These are phyloP conservation scores for Suhomyces tanzawaensis DNA, from an alignment of 805 yeast genomes.

Conservation along the genomic window DNA sequence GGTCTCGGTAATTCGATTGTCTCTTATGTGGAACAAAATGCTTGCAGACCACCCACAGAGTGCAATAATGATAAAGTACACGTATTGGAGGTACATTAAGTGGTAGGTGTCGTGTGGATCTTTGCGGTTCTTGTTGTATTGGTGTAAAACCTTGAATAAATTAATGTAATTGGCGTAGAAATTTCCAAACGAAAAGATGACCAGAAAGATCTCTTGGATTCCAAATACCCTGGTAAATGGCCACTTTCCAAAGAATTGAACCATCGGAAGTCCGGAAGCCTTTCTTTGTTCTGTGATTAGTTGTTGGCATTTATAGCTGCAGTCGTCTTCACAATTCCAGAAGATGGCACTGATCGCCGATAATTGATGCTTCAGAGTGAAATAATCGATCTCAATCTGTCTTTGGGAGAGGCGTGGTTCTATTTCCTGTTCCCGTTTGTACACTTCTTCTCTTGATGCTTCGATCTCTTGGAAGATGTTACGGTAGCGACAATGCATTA, in stretches of 20 bases:
- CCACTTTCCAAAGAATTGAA: constrained; percentile 46
- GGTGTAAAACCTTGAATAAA: constrained; percentile 24
- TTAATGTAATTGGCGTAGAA: constrained; percentile 33
- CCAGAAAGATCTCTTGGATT: constrained; percentile 35
- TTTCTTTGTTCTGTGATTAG: constrained; percentile 24
- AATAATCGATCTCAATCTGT: constrained; percentile 3
- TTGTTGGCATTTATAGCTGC: constrained; percentile 42
- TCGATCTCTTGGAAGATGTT: constrained; percentile 15
- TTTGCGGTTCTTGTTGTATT: constrained; percentile 20
- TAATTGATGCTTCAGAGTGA: constrained; percentile 3
- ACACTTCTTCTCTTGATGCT: constrained; percentile 6
- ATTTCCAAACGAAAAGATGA: constrained; percentile 35
- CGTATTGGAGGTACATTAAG: constrained; percentile 30
- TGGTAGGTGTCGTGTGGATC: constrained; percentile 12
- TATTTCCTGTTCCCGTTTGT: no score
- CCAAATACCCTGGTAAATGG: constrained; percentile 39
- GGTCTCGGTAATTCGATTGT: constrained; percentile 35
- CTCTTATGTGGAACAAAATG: constrained; percentile 38
- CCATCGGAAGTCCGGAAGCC: constrained; percentile 21
- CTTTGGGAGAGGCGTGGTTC: neutral
- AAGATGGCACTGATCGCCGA: constrained; percentile 6
- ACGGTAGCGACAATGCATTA: constrained; percentile 16
- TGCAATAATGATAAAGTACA: constrained; percentile 24
- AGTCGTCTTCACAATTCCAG: constrained; percentile 39
- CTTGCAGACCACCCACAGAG: constrained; percentile 39